A percentile compares a stretch with the other conserved stretches of the same genome.
Conservation (phyloP, 148 eudicot species). For the Gaultheria prostrata region DNA sequence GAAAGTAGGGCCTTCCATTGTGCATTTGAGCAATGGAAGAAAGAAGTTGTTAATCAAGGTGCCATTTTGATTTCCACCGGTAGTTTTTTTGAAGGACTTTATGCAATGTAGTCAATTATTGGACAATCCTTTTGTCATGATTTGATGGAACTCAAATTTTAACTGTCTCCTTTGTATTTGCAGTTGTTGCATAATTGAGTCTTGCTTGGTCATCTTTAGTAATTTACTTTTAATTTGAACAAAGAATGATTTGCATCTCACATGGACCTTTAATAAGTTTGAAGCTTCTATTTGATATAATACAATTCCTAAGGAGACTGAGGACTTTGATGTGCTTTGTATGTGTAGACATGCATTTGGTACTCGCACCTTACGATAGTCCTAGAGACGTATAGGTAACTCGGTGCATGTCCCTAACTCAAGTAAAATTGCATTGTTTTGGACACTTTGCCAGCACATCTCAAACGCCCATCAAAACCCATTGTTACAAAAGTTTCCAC, state of each 20-base stretch:
- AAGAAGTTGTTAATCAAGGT: conserved; percentile 65
- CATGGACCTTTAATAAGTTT: not conserved
- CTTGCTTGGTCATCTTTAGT: not conserved
- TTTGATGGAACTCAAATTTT: conserved; percentile 9
- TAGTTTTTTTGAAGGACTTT: not conserved
- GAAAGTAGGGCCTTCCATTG: conserved; percentile 72
- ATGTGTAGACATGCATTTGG: not conserved
- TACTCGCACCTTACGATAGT: not conserved
- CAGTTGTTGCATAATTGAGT: conserved; percentile 20
- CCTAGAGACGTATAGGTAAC: not conserved
- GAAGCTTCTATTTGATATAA: conserved; percentile 1
- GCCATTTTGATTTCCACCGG: conserved; percentile 29
- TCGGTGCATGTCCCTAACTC: not conserved
- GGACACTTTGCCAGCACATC: too few species aligned
- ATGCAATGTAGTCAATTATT: not conserved
- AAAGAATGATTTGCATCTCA: not conserved
- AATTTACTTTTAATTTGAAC: not conserved
- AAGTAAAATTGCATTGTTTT: too few species aligned
- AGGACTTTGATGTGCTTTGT: not conserved
- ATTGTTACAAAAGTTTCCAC: too few species aligned
- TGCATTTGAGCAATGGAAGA: conserved; percentile 84
- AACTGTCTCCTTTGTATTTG: not conserved
- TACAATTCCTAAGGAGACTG: not conserved
- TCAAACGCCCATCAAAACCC: too few species aligned
- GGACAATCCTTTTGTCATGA: not conserved